Evolutionary conservation across 1,284 basidiomycete genomes (phyloP), one percentile per base, ranked within the genome.

Genomic region (Cutaneotrichosporon cyanovorans): DNA sequence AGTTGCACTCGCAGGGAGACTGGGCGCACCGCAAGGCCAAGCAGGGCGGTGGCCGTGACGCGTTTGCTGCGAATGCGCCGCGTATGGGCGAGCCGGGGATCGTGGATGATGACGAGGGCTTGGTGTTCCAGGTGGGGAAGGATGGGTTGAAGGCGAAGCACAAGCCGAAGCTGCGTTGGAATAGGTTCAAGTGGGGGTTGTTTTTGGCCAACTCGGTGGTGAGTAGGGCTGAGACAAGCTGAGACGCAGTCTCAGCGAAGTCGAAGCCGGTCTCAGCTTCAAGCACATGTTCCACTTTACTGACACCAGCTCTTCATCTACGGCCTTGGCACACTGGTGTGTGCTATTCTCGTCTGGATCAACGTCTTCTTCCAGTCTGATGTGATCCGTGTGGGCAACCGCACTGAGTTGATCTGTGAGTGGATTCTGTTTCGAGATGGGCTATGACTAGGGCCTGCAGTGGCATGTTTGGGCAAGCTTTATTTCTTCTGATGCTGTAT

Each of bases 111-210:
- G 80, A 81, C 45, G 78, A 81, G 46, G 77, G 76, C 8, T 66
- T 77, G 22, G 68, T 68, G n/a, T 66, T 69, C 34, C 63, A 65
- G 43, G 45, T 67, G 37, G 67, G 68, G 28, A 71, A 73, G 40
- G 71, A 63, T 23, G 66, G 62, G 5, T 51, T 67, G 60, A 68
- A 60, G 69, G 68, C 68, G 30, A 58, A 69, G 53, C 63, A 72
- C 46, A 74, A 73, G 55, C 69, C 71, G 37, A 76, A 73, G 52
- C 67, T 80, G 56, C 71, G 77, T 25, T 84, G 82, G 82, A 84
- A 79, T 59, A 74, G 72, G 55, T 84, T 84, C 74, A 84, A 84
- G 63, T 83, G 81, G 81, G 69, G 73, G 10, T 62, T 84, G 36
- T 80, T 83, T 57, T 33, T 73, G 25, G 72, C 79, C 31, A 83